These are phyloP conservation scores for Phyllostachys edulis DNA, from an alignment of 176 grass and related monocot species.

Conservation along the genomic window DNA sequence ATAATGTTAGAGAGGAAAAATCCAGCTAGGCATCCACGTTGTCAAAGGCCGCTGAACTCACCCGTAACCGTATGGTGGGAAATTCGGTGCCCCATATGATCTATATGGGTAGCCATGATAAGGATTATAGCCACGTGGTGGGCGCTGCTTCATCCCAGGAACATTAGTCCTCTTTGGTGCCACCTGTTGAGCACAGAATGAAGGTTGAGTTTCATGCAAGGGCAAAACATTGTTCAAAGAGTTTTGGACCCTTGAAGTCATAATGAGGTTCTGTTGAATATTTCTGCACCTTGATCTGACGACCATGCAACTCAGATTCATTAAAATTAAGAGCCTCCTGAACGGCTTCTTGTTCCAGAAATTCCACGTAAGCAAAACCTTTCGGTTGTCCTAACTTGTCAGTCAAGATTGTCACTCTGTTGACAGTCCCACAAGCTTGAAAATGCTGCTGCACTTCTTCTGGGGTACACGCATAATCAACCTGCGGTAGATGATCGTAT, in stretches of 20 bases:
- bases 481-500: conserved; percentile 28
- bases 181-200: conserved; percentile 39
- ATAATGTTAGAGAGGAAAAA: not conserved
- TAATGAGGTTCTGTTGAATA: not conserved
- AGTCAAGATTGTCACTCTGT: conserved; percentile 60
- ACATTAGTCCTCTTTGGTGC: conserved; percentile 65
- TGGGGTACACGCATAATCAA: conserved; percentile 63
- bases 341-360: conserved; percentile 57
- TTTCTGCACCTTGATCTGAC: conserved; percentile 54
- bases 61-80: conserved; percentile 50
- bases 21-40: not conserved
- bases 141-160: conserved; percentile 66
- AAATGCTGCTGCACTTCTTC: conserved; percentile 77
- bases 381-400: conserved; percentile 66
- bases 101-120: conserved; percentile 48
- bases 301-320: conserved; percentile 65
- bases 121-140: conserved; percentile 44
- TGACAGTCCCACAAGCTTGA: conserved; percentile 64
- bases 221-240: not conserved
- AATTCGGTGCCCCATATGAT: conserved; percentile 50
- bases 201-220: not conserved
- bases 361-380: conserved; percentile 70
- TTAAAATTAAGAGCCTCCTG: conserved; percentile 62
- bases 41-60: conserved; percentile 19
- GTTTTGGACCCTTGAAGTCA: not conserved